Conservation (phyloP, 1,284 basidiomycete genomes). For the Boletus sp. region DNA sequence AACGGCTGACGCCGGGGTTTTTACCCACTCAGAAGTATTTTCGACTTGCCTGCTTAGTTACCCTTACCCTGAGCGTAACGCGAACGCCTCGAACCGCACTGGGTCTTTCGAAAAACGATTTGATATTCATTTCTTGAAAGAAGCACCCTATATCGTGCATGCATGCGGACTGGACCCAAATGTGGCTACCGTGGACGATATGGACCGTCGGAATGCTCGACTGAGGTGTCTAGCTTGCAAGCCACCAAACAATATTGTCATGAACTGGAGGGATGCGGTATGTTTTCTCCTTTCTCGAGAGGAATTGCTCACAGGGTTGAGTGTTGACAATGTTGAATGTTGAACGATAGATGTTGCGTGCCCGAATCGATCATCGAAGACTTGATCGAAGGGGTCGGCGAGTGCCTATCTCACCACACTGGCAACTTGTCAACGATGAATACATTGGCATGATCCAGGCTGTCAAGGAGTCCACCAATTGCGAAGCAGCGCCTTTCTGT, state of each 20-base stretch:
- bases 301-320: not conserved
- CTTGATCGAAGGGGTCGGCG: too few relatives aligned
- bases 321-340: not conserved
- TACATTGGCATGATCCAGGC: not conserved
- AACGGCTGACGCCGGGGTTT: not conserved
- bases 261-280: constrained; percentile 11
- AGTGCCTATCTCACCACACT: not conserved
- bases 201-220: constrained; percentile 10
- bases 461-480: not conserved
- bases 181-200: constrained; percentile 11
- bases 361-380: not conserved
- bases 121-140: not conserved
- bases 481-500: not conserved
- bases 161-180: constrained; percentile 15
- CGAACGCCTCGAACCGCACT: too few relatives aligned
- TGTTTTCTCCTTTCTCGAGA: not conserved
- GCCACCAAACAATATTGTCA: not conserved
- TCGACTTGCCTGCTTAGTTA: not conserved
- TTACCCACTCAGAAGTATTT: constrained; percentile 1
- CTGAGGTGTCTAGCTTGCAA: constrained; percentile 4
- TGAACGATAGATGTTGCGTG: constrained; percentile 4
- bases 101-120: not conserved
- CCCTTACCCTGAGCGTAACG: not conserved
- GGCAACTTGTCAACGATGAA: constrained; percentile 6
- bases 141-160: constrained; percentile 9